Base-by-base conservation (phyloP, 192 early-diverging fungal genomes). In the Podila epicladia region DNA sequence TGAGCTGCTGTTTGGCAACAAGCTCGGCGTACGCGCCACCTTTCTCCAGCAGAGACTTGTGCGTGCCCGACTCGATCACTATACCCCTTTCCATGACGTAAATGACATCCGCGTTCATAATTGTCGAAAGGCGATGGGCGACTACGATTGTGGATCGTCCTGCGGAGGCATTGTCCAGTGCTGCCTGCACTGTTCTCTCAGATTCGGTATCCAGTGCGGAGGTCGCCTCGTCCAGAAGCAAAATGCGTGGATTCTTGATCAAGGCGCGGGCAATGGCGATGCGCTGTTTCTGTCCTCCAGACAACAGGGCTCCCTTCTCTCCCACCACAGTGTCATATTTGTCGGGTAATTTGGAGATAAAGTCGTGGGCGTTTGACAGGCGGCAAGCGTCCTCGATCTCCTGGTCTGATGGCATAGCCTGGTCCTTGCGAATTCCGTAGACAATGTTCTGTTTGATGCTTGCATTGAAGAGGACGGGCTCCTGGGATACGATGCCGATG, bases 251-350 rank as follows among this genome's bases (percentile, higher is more conserved):
- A 66, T 89, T 87, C 65, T 91, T 91, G 64, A 95, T 89, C 68
- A 97, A 83, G 6, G 94, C 94, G 24, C 94, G 84, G 3, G 95
- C 95, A 87, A 99, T 98, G 65, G 96, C 95, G 71, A 98, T 95
- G 60, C 87, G 67, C 60, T 89, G 86, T 49, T 88, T 87, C 59
- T 89, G 88, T 3, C 88, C 87, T 19, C 72, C 74, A 58, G 83
- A 85, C 22, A 89, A 59, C 26, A 83, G 72, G 35, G 83, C 63
- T 19, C 84, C 85, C 22, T 84, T 83, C 74, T 96, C 95, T 75
- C 97, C 97, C 37, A 97, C 94, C 29, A 82, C 74, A 9, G 96
- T 97, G 58, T 95, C 90, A 75, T 95, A 96, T 20, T 90, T 90
- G 29, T 94, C 79, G 7, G 96, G 95, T 22, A 97, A 82, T 70